Base-by-base conservation (phyloP, 2,329 filamentous ascomycete genomes). In the Didymella keratinophila region DNA sequence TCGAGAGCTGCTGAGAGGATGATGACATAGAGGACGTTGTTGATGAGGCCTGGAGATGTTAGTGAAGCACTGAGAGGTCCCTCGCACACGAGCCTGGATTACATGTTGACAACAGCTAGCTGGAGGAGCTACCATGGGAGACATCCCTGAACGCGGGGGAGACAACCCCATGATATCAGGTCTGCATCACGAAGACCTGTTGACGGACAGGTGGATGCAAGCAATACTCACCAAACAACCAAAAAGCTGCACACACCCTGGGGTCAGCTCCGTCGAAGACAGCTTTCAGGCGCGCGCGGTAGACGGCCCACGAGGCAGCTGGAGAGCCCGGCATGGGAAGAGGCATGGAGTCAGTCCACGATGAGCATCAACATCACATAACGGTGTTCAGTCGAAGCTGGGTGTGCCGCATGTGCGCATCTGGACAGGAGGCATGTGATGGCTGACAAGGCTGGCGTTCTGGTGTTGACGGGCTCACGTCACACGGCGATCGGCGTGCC, bases 1-100 rank as follows among this genome's bases (percentile, higher is more conserved):
- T 99, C 95, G 70, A 97, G 90, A 3, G 95, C 95, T 34, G 95
- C 91, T 28, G 93, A 96, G 71, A 99, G 89, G 74, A 98, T 95
- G 76, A 98, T 91, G 55, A 98, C 94, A 78, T 97, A 98, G 79
- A 97, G 90, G 67, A 98, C 92, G 80, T 98, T 98, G 79, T 99
- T 98, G 75, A 98, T 95, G 18, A 95, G 81, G 51, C 92, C 92
- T 94, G 71, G 23, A 12, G 21, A 2, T 45, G 50, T 58, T 27
- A 54, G 56, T n/a, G 6, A 4, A 28, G 30, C 20, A 4, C 14
- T 14, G n/a, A 18, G 1, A 30, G 36, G 37, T 14, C 30, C 30
- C 12, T 32, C 30, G 20, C 20, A 23, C 20, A 14, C 37, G 37
- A 41, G 11, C 10, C 37, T 41, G 20, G 20, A 23, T 41, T 7